These are phyloP conservation scores for Moniliophthora roreri DNA, from an alignment of 1,284 basidiomycete species.

Conservation along the genomic window DNA sequence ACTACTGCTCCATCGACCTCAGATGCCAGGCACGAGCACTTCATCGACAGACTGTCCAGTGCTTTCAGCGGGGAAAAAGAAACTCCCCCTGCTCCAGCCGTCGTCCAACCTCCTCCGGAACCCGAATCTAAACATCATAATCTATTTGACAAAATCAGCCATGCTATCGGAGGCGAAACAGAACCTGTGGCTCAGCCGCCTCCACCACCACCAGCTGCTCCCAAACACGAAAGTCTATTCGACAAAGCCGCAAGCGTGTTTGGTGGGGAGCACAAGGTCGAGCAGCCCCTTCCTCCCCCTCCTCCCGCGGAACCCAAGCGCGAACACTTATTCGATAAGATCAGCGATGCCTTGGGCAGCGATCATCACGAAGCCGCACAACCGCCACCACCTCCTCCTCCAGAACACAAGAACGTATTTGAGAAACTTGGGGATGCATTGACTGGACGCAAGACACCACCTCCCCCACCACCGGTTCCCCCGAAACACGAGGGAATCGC, in stretches of 20 bases:
- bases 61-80: not conserved
- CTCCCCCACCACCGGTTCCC: not conserved
- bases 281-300: conserved; percentile 14
- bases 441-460: not conserved
- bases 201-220: not conserved
- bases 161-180: conserved; percentile 13
- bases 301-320: conserved; percentile 19
- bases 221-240: conserved; percentile 2
- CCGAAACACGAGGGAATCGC: not conserved
- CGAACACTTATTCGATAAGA: conserved; percentile 23
- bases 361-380: conserved; percentile 1
- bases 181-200: not conserved
- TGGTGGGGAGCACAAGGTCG: not conserved
- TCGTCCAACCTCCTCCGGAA: not conserved
- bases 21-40: not conserved
- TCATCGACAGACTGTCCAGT: conserved; percentile 1
- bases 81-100: not conserved
- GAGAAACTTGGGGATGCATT: conserved; percentile 12
- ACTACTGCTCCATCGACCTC: not conserved
- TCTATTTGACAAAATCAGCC: conserved; percentile 21
- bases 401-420: conserved; percentile 8
- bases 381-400: conserved; percentile 7
- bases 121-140: conserved; percentile 12
- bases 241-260: conserved; percentile 10
- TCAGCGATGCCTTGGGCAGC: conserved; percentile 17